phyloP scores from a whole-genome alignment of 306 rosid species.

The Inga laurina region DNA sequence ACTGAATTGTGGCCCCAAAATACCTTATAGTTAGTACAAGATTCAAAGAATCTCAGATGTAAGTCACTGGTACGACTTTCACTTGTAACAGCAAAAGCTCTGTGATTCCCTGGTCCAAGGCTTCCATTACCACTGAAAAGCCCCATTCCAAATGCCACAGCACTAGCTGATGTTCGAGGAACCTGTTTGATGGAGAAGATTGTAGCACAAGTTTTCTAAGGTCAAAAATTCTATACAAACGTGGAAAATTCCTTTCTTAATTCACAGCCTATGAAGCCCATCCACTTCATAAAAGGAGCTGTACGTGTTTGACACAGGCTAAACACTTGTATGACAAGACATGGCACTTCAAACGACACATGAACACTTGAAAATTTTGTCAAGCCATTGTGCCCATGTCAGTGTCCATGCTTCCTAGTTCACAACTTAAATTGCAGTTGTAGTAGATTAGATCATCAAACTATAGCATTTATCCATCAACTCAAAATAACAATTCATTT shows the following conservation, averaged over 20 bases:
- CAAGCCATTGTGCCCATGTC: not conserved
- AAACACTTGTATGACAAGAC: not conserved
- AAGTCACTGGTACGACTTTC: conserved; percentile 92
- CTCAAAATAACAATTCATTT: not conserved
- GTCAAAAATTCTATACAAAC: conserved; percentile 2
- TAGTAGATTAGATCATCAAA: not conserved
- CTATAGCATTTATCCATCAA: conserved; percentile 8
- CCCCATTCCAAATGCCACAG: conserved; percentile 97
- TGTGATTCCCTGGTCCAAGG: conserved; percentile 74
- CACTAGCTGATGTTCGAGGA: conserved; percentile 97
- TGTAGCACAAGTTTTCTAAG: conserved; percentile 24
- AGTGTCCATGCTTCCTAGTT: not conserved
- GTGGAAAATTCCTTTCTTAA: not conserved
- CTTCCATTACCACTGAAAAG: conserved; percentile 75
- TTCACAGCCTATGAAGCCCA: not conserved
- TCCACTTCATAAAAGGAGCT: not conserved
- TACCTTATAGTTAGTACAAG: conserved; percentile 87
- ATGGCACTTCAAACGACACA: not conserved
- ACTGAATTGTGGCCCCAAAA: conserved; percentile 25
- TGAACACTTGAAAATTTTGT: not conserved
- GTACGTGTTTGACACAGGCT: not conserved
- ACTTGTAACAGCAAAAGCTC: conserved; percentile 84
- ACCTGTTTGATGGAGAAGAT: conserved; percentile 48
- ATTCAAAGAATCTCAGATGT: conserved; percentile 74
- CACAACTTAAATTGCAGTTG: not conserved